Base-by-base conservation (phyloP, 2,329 filamentous ascomycete species). In the Ceratocystis lukuohia region DNA sequence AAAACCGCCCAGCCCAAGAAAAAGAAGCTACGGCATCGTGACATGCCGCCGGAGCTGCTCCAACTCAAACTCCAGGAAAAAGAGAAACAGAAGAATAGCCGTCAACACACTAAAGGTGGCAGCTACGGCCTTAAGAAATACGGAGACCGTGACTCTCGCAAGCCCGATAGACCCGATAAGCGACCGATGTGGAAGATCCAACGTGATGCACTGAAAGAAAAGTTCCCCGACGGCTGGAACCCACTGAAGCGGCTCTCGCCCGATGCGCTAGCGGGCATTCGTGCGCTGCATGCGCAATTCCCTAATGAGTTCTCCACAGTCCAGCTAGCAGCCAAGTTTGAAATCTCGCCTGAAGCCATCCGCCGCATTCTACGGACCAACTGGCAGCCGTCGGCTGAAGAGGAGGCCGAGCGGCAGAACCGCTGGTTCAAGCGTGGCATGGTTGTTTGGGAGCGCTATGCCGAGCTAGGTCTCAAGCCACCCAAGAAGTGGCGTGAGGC, bases 181-280 rank as follows among this genome's bases (percentile, higher is more conserved):
- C 69, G 75, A 67, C 74, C 72, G 3, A 82, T 20, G 2, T 97
- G 94, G 94, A 81, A 84, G 73, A 74, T 83, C 15, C 88, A 96
- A 70, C 96, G 96, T 74, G 78, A 77, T 1, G 88, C 85, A 0
- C 76, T 95, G 45, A 83, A 86, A 71, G 76, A 83, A 68, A 99
- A 97, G 72, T 94, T 96, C 70, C 84, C 84, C 1, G 83, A 87
- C 6, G 85, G 87, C 8, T 99, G 93, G 92, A 81, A 82, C 33
- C 93, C 94, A 37, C 82, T 83, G 62, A 96, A 96, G 75, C 87
- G 87, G 67, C 81, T 99, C 8, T 97, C 94, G 0, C 94, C 94
- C 0, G 93, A 97, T 75, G 91, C 92, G 0, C 79, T 96, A 41
- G 87, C 89, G n/a, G 92, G 91, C 53, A 96, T 99, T 71, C 86